Base-by-base conservation (phyloP, 441 rosid genomes). In the Mallotus japonicus region DNA sequence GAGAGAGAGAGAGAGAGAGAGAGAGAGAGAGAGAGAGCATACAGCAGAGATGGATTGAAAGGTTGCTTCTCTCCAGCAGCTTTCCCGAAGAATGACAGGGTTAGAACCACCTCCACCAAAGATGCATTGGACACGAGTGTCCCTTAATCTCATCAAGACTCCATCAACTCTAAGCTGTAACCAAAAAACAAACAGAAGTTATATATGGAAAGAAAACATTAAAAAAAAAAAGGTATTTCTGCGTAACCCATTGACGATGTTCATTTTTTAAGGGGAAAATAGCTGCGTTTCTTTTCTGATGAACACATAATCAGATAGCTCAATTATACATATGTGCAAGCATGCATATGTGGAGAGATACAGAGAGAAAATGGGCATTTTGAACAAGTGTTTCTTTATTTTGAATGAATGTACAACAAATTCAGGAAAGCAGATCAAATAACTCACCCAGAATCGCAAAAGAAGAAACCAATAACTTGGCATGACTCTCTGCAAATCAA, bases 391-490 rank as follows among this genome's bases (percentile, higher is more conserved):
- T 17, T 20, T 70, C 12, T 20, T 69, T 69, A 54, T 54, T 7
- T 13, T 8, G 49, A 50, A 72, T 69, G 19, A 47, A 55, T 40
- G 46, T 34, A 6, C 32, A 58, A 65, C 40, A 58, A 65, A 47
- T 13, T 40, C 49, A n/a, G 3, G 34, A 58, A 19, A 74, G 17
- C 40, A 60, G 56, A n/a, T 57, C 58, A 76, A 55, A 44, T 51
- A 66, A 86, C 98, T 88, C 75, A 95, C 99, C 98, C 99, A 95
- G 81, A 87, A 95, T 73, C 89, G 97, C 83, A 92, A 80, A 74
- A 95, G 98, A 82, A 95, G 96, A 84, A 91, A 95, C 99, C 99
- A 95, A 73, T 89, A 83, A 74, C 91, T 91, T 73, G 97, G 99
- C 99, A 95, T 95, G 82, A 95, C 95, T 83, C 99, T 91, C 99